Evolutionary conservation across 129 eudicot genomes (phyloP).

Genomic region (Flaveria trinervia): DNA sequence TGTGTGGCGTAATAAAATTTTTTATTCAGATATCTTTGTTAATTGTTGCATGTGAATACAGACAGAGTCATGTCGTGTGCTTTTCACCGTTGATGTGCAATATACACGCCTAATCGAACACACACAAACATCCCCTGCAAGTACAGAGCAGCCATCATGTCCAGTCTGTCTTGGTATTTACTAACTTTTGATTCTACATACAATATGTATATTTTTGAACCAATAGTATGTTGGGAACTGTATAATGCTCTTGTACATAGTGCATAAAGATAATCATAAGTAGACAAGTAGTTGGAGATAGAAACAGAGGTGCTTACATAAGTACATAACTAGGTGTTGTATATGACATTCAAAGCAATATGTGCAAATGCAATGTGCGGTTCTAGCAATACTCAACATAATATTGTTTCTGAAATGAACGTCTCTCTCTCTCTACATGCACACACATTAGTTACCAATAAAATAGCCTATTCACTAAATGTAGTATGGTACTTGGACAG

Average conservation of each 20-base stretch:
- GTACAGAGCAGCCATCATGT: conserved; percentile 83
- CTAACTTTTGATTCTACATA: conserved; percentile 11
- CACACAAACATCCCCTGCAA: conserved; percentile 60
- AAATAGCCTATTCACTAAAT: neutral
- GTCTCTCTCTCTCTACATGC: too few relatives aligned
- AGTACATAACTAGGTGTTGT: too few relatives aligned
- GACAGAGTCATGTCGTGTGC: conserved; percentile 84
- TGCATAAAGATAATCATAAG: too few relatives aligned
- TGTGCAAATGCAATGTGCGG: too few relatives aligned
- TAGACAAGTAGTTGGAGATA: too few relatives aligned
- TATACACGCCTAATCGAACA: conserved; percentile 91
- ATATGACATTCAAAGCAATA: too few relatives aligned
- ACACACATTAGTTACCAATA: too few relatives aligned
- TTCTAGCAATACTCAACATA: too few relatives aligned
- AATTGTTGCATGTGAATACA: conserved; percentile 29
- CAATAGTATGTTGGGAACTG: neutral
- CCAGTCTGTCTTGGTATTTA: conserved; percentile 91
- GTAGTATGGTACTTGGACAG: conserved; percentile 16
- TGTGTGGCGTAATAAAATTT: neutral
- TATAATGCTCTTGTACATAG: too few relatives aligned
- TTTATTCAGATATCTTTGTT: neutral
- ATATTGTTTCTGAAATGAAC: too few relatives aligned
- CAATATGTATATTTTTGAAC: neutral
- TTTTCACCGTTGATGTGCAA: conserved; percentile 74
- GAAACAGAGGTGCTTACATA: too few relatives aligned